Percentiles rank a stretch among this genome's conserved stretches.
These are phyloP conservation scores for Entelexis paramagnoliae DNA, from an alignment of 1,139 yeast species.

Conservation along the genomic window DNA sequence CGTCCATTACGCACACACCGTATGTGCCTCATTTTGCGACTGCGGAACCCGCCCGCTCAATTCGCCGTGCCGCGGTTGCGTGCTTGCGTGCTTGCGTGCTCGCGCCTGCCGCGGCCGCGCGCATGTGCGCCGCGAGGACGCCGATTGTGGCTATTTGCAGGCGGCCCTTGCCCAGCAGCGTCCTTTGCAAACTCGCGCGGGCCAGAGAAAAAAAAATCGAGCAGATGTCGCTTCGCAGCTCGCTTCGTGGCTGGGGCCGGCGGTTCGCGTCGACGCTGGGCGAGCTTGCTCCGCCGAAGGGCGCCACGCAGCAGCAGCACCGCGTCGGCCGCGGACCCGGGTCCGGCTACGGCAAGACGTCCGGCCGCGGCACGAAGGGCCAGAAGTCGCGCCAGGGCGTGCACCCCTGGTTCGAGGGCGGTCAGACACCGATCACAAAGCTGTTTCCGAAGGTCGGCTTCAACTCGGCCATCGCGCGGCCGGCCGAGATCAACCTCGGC, in stretches of 20 bases:
- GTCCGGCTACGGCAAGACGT: conserved; percentile 76
- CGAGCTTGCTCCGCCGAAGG: conserved; percentile 28
- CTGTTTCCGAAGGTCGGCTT: conserved; percentile 88
- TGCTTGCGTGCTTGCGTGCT: too few relatives aligned
- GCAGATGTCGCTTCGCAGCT: conserved; percentile 2
- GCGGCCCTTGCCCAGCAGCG: neutral
- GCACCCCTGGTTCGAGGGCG: conserved; percentile 96
- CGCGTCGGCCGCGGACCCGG: conserved; percentile 97
- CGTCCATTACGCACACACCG: too few relatives aligned
- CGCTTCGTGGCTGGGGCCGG: conserved; percentile 11
- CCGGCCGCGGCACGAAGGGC: conserved; percentile 98
- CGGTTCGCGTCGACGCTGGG: conserved; percentile 23
- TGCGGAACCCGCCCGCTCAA: too few relatives aligned
- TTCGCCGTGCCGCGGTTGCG: too few relatives aligned
- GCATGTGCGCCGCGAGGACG: too few relatives aligned
- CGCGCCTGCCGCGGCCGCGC: too few relatives aligned
- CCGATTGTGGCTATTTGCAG: neutral
- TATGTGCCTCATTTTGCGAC: too few relatives aligned
- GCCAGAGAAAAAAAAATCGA: neutral
- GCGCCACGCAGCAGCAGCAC: conserved; percentile 37
- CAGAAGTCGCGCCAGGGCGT: conserved; percentile 91
- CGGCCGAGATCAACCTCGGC: conserved; percentile 42
- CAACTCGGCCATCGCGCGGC: conserved; percentile 34
- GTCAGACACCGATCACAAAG: conserved; percentile 89
- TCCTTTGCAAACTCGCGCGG: neutral